A percentile compares a stretch with the other conserved stretches of the same genome.
Conservation (phyloP, 2,329 filamentous ascomycete species). For the Ceratocystis alfenasii region DNA sequence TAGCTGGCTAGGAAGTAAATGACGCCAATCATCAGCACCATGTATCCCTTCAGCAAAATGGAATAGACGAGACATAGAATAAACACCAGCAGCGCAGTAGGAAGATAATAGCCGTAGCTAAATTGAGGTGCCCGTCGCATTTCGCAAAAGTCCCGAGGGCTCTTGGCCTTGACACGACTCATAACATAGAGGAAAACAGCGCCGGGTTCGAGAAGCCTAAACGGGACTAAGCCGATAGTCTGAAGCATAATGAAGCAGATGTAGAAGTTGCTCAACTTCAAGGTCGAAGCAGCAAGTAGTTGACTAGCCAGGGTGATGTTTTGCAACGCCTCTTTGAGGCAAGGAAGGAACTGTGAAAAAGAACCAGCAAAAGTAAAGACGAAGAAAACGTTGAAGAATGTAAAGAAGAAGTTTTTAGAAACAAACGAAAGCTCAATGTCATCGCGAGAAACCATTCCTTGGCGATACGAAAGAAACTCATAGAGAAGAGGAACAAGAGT, state of each 20-base stretch:
- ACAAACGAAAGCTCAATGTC: slow-evolving; percentile 91
- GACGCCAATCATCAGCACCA: slow-evolving; percentile 70
- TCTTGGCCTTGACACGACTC: slow-evolving; percentile 64
- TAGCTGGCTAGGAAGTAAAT: slow-evolving; percentile 74
- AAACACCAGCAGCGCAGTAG: slow-evolving; percentile 82
- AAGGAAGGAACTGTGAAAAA: slow-evolving; percentile 60
- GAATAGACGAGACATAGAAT: slow-evolving; percentile 95
- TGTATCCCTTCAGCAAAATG: slow-evolving; percentile 65
- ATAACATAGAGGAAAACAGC: slow-evolving; percentile 75
- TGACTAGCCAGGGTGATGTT: slow-evolving; percentile 70
- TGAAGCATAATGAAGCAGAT: slow-evolving; percentile 90
- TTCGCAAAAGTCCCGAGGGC: slow-evolving; percentile 78
- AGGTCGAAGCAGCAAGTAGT: slow-evolving; percentile 62
- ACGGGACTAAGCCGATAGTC: slow-evolving; percentile 82
- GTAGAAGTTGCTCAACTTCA: slow-evolving; percentile 70
- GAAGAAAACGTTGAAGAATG: slow-evolving; percentile 97
- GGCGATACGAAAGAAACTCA: slow-evolving; percentile 77
- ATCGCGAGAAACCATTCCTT: slow-evolving; percentile 90
- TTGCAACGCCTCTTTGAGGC: slow-evolving; percentile 60
- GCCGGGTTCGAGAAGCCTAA: slow-evolving; percentile 82
- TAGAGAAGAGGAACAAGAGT: slow-evolving; percentile 87
- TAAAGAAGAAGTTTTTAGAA: slow-evolving; percentile 99
- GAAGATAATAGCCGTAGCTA: slow-evolving; percentile 91
- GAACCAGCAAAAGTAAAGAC: slow-evolving; percentile 84
- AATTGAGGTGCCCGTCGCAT: slow-evolving; percentile 73